Evolutionary conservation across 108 stramenopile species (phyloP), one percentile per base, ranked within the genome.

Genomic region (Bacterosira constricta): DNA sequence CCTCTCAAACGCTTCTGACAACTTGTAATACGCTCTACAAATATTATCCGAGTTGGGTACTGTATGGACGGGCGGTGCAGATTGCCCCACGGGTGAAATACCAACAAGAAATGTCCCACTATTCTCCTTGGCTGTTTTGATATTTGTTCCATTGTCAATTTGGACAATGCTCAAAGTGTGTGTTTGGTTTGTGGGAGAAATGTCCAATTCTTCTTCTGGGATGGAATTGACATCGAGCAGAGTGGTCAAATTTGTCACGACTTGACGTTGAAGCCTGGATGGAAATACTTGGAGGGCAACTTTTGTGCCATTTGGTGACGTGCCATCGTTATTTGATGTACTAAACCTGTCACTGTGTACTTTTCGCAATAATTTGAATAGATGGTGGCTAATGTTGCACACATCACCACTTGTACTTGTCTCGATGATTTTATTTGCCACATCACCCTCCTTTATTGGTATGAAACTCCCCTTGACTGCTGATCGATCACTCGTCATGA

Each of bases 1-100:
- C 35, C 86, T 71, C 31, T 85, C 83, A 67, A 84, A 73, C 2
- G 86, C 88, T 61, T 89, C 88, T 37, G 77, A 44, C 4, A 89
- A 52, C 37, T 89, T 89, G 55, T 67, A 65, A 63, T 76, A 87
- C 3, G 88, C 84, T 34, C 88, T 49, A 26, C 75, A 87, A 62
- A 86, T 78, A 41, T 70, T 67, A 60, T 75, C 67, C 2, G 67
- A 53, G 42, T 35, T 41, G 17, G 61, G 32, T 12, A 31, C 35
- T 30, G 23, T 38, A n/a, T 50, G 29, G n/a, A 64, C 50, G 31
- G 56, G 23, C 3, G 64, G 27, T 6, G 60, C 20, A 1, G 57
- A 55, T 37, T 27, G 27, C 5, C 45, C 55, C 5, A 23, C 21
- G 21, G 74, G 25, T 1, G 65, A 6, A n/a, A 75, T 59, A 0